Base-by-base conservation (phyloP, 768 basidiomycete species). In the Rhizopogon roseolus region DNA sequence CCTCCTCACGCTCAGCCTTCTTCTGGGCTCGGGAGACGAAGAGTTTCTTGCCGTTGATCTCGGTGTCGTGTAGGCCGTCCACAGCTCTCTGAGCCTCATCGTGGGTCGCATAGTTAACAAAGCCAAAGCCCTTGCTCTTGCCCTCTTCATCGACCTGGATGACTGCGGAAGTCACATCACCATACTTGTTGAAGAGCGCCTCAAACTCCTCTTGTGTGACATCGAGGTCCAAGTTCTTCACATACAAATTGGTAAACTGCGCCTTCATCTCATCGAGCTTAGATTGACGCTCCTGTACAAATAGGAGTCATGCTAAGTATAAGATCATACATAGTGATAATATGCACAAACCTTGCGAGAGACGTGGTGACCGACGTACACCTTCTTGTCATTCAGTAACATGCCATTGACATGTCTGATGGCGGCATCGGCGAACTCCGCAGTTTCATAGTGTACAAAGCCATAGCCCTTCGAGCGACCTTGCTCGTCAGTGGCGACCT, bases 381-480 rank as follows among this genome's bases (percentile, higher is more conserved):
- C 97, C 79, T 98, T 98, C 77, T 97, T 98, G 79, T 99, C 97
- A 73, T 98, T 98, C 69, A 99, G 79, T 61, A 99, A 73, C 97
- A 99, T 99, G 60, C 96, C 94, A 69, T 99, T 97, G 68, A 98
- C 97, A 52, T 93, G 89, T 74, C 97, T 95, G 81, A 99, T 98
- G 60, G 97, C 97, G 49, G 81, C 85, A 13, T 95, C 91, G 55
- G 95, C 94, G 17, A 96, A 90, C 73, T 98, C 97, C 48, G 89
- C 90, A 53, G 94, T 97, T 76, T 98, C 94, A 73, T 98, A 99
- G 71, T 99, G 97, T 54, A 99, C 97, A 72, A 96, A 99, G 40
- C 96, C 97, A 68, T 98, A 99, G 58, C 97, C 97, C 71, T 92
- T 93, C 62, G 94, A 95, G 63, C 88, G 87, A 54, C 95, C 97